Base-by-base conservation (phyloP, 2,329 filamentous ascomycete species). In the Fusarium anguioides region DNA sequence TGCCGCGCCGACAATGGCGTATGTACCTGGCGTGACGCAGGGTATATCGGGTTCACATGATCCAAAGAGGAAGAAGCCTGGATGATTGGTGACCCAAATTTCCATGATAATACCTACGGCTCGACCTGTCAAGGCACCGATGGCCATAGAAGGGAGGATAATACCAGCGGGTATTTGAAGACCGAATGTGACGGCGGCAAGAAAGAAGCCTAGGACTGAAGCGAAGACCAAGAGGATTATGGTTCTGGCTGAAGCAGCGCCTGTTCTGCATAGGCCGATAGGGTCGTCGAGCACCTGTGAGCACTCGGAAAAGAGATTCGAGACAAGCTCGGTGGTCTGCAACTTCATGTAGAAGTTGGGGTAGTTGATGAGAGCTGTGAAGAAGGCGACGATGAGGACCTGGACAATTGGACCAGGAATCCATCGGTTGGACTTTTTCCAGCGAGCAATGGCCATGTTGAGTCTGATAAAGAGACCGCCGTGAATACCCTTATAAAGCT, bases 271-370 rank as follows among this genome's bases (percentile, higher is more conserved):
- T 21, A 99, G 89, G 31, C 93, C 93, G 58, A 98, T 91, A 54
- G 90, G 91, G 79, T 99, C 96, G 71, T 96, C 92, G 20, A 89
- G 85, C 20, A 94, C 86, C 66, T 91, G 88, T 6, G 89, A 89
- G 78, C 96, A 99, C 79, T 99, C 95, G 10, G 93, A 89, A 76
- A 99, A 98, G 26, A 99, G 87, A 57, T 91, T 91, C 64, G 94
- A 94, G 17, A 98, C 94, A 4, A 99, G 88, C 76, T 97, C 93
- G 0, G 94, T 94, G 21, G 92, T 88, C 76, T 98, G 95, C 5
- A 94, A 91, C 70, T 96, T 91, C 91, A 98, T 97, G 79, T 97
- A 98, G 55, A 94, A 90, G 79, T 97, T 97, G 12, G 96, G 96
- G 73, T 94, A 99, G 81, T 97, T 97, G 78, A 98, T 87, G 41